These are phyloP conservation scores for Brettanomyces nanus DNA, from an alignment of 805 yeast species.

Conservation along the genomic window DNA sequence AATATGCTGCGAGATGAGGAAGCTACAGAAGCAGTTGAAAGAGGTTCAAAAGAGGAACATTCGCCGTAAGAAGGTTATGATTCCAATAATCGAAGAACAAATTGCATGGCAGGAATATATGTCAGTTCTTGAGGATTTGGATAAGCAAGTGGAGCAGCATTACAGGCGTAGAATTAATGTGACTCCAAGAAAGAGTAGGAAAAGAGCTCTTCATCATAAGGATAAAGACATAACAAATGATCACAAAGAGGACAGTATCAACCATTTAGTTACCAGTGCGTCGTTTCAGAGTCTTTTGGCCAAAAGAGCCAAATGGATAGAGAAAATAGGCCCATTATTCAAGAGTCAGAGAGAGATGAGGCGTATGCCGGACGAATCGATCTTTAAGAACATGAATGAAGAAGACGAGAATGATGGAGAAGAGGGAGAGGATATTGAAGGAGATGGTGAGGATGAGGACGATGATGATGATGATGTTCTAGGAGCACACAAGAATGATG, in stretches of 20 bases:
- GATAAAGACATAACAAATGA: slow-evolving; percentile 14
- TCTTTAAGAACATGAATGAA: slow-evolving; percentile 35
- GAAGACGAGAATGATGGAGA: slow-evolving; percentile 20
- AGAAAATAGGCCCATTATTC: slow-evolving; percentile 82
- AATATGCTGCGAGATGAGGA: slow-evolving; percentile 73
- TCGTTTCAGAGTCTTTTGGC: slow-evolving; percentile 76
- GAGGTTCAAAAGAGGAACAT: slow-evolving; percentile 56
- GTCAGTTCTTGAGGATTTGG: slow-evolving; percentile 85
- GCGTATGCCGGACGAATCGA: slow-evolving; percentile 57
- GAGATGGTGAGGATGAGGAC: slow-evolving; percentile 13
- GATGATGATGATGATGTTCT: slow-evolving; percentile 18
- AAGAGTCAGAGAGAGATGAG: slow-evolving; percentile 60
- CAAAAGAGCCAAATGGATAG: slow-evolving; percentile 83
- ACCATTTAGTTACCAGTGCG: slow-evolving; percentile 66
- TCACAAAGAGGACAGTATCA: slow-evolving; percentile 23
- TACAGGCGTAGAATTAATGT: slow-evolving; percentile 75
- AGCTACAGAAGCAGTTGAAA: slow-evolving; percentile 59
- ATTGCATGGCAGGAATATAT: slow-evolving; percentile 92
- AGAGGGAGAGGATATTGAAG: slow-evolving; percentile 11
- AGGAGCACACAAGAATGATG: slow-evolving; percentile 7
- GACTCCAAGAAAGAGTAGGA: slow-evolving; percentile 54
- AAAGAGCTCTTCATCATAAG: slow-evolving; percentile 27
- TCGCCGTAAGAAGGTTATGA: slow-evolving; percentile 52
- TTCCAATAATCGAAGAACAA: slow-evolving; percentile 76
- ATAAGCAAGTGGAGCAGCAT: slow-evolving; percentile 94